phyloP scores from a whole-genome alignment of 306 rosid genomes.

The Vachellia pachyceras region DNA sequence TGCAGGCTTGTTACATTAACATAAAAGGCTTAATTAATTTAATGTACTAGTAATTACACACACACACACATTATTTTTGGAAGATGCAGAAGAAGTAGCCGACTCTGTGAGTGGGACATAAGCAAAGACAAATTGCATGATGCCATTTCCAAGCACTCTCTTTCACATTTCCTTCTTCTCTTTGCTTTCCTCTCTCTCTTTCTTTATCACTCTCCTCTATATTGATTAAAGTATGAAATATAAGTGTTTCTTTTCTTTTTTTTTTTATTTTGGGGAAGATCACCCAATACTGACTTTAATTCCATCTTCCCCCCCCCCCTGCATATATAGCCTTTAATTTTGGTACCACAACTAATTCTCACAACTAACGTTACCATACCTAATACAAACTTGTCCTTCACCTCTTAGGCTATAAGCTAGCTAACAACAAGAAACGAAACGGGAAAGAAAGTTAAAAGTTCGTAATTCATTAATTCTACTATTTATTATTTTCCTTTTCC shows the following conservation, averaged over 20 bases:
- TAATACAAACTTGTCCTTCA: slow-evolving; percentile 19
- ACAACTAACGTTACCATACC: slow-evolving; percentile 20
- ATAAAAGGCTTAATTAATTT: neutral
- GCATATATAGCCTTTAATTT: neutral
- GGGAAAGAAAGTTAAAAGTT: slow-evolving; percentile 1
- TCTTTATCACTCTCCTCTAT: slow-evolving; percentile 45
- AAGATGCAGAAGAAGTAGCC: slow-evolving; percentile 30
- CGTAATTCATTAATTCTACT: neutral
- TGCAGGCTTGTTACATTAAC: slow-evolving; percentile 44
- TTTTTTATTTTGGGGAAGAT: slow-evolving; percentile 42
- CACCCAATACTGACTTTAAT: slow-evolving; percentile 40
- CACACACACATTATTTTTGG: neutral
- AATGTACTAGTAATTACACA: no score
- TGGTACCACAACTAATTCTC: slow-evolving; percentile 7
- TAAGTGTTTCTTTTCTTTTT: slow-evolving; percentile 41
- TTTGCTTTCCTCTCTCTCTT: neutral
- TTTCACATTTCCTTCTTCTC: slow-evolving; percentile 46
- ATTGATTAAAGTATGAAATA: slow-evolving; percentile 42
- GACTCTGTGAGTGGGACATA: slow-evolving; percentile 52
- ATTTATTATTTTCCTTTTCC: neutral
- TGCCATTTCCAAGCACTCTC: slow-evolving; percentile 65
- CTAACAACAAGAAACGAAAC: neutral
- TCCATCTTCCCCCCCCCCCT: neutral
- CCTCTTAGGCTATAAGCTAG: neutral
- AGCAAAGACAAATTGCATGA: slow-evolving; percentile 58